Percentiles rank a stretch among this genome's conserved stretches.
phyloP scores from a whole-genome alignment of 192 early-diverging fungal genomes.

The Podila clonocystis region DNA sequence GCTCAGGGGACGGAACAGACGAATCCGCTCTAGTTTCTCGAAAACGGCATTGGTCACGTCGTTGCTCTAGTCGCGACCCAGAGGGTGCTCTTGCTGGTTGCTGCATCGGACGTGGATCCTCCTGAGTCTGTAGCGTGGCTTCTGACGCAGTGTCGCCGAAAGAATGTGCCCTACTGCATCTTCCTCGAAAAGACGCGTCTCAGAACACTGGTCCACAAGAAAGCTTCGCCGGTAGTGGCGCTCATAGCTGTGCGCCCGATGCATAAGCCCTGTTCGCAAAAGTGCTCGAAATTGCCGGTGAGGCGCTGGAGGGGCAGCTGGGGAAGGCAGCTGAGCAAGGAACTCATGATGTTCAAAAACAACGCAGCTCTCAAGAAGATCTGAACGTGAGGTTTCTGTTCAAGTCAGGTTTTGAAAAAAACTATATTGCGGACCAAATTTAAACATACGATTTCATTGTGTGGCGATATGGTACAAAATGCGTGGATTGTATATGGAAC shows the following conservation, averaged over 20 bases:
- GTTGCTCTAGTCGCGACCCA: conserved; percentile 93
- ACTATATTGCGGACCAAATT: too few species aligned
- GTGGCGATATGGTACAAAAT: not conserved
- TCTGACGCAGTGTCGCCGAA: conserved; percentile 97
- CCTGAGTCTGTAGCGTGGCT: conserved; percentile 96
- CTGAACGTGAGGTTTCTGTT: too few species aligned
- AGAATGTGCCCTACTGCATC: conserved; percentile 95
- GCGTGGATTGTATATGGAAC: not conserved
- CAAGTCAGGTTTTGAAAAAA: too few species aligned
- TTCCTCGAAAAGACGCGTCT: conserved; percentile 96
- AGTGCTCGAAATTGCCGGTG: too few species aligned
- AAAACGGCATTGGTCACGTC: conserved; percentile 99
- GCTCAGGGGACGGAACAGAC: conserved; percentile 57
- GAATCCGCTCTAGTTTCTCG: conserved; percentile 90
- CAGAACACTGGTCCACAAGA: conserved; percentile 97
- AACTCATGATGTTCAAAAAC: too few species aligned
- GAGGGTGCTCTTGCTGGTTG: conserved; percentile 94
- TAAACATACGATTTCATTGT: too few species aligned
- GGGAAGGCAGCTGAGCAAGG: too few species aligned
- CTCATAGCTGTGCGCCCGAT: conserved; percentile 88
- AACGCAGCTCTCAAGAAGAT: too few species aligned
- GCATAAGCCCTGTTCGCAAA: conserved; percentile 84
- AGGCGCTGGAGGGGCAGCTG: too few species aligned
- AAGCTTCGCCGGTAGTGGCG: conserved; percentile 93
- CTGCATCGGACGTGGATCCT: conserved; percentile 96